Conservation (phyloP, 129 eudicot genomes). For the Smallanthus sonchifolius region DNA sequence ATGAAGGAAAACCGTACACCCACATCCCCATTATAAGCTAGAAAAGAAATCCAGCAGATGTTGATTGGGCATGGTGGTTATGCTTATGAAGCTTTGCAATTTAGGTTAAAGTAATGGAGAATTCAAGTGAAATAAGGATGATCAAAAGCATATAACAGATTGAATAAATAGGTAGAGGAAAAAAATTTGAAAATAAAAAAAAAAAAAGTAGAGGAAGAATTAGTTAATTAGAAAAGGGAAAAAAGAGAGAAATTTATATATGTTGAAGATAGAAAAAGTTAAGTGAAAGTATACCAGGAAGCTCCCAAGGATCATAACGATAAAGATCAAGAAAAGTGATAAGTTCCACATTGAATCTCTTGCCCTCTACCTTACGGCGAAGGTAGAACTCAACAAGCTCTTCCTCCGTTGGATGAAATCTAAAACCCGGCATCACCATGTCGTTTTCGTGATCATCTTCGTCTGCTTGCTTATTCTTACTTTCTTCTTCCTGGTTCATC, state of each 20-base stretch:
- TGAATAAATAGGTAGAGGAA: no score
- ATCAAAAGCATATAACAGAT: no score
- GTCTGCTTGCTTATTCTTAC: slow-evolving; percentile 3
- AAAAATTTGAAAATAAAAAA: no score
- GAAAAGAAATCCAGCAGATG: not conserved
- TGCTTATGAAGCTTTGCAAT: not conserved
- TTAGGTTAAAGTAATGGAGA: not conserved
- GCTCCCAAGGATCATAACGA: slow-evolving; percentile 99
- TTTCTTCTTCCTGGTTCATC: slow-evolving; percentile 30
- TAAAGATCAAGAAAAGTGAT: slow-evolving; percentile 97
- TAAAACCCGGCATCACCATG: slow-evolving; percentile 96
- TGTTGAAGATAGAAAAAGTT: not conserved
- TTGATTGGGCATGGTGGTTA: not conserved
- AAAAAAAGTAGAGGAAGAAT: not conserved
- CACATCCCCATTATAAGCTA: no score
- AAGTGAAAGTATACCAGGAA: slow-evolving; percentile 59
- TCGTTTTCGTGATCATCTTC: slow-evolving; percentile 66
- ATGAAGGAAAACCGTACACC: not conserved
- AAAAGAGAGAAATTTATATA: no score
- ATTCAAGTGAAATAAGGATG: no score
- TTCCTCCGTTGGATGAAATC: slow-evolving; percentile 97
- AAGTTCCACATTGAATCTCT: slow-evolving; percentile 86
- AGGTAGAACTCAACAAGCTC: slow-evolving; percentile 97
- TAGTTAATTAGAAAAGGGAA: not conserved
- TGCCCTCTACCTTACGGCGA: slow-evolving; percentile 99